Evolutionary conservation across 805 yeast species (phyloP).

Genomic region (Saccharomycopsis sp.): DNA sequence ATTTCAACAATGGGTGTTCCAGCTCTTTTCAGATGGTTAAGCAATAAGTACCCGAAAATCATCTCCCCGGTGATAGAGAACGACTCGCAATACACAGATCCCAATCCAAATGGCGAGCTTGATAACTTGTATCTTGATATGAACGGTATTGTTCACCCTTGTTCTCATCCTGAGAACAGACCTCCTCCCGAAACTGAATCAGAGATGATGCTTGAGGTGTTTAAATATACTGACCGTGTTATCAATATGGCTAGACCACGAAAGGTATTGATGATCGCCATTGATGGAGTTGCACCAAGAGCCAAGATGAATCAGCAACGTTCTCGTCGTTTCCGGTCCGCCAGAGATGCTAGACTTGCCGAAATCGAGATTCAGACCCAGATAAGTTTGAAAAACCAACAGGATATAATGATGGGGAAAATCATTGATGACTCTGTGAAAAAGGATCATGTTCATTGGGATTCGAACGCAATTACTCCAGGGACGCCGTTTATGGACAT

Average conservation of each 20-base stretch:
- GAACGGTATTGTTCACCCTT: conserved; percentile 99
- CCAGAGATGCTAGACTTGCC: conserved; percentile 80
- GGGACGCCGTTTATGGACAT: conserved; percentile 98
- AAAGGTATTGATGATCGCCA: conserved; percentile 88
- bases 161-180: conserved; percentile 95
- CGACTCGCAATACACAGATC: conserved; percentile 54
- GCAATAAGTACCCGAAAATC: conserved; percentile 88
- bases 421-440: conserved; percentile 68
- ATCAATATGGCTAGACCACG: conserved; percentile 92
- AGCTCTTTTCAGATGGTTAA: conserved; percentile 94
- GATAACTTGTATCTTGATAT: conserved; percentile 92
- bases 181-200: conserved; percentile 96
- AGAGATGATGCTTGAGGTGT: conserved; percentile 92
- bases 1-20: conserved; percentile 78
- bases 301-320: conserved; percentile 98
- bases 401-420: conserved; percentile 52
- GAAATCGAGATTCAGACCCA: conserved; percentile 57
- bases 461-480: conserved; percentile 94
- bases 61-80: conserved; percentile 86
- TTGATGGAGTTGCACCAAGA: conserved; percentile 98
- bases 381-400: conserved; percentile 39
- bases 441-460: conserved; percentile 66
- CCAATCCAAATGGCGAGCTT: conserved; percentile 93
- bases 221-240: conserved; percentile 88
- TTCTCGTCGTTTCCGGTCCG: conserved; percentile 86